Evolutionary conservation across 2,329 filamentous ascomycete genomes (phyloP).

Genomic region (Fusarium domesticum): DNA sequence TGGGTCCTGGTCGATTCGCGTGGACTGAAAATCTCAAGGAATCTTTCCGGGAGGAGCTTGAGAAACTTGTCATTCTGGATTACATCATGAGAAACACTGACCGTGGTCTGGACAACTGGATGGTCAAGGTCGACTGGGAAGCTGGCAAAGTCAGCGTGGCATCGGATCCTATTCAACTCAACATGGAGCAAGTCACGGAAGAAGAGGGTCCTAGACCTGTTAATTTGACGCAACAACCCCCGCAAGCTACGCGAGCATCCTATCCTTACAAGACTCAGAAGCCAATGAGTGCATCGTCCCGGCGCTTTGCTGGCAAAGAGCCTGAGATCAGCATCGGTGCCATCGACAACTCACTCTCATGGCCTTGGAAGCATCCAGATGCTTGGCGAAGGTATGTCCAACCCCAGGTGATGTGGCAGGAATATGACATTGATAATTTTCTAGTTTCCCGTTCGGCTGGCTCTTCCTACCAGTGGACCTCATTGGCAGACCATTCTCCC

Average conservation of each 20-base stretch:
- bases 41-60: constrained; percentile 88
- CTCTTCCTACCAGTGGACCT: constrained; percentile 94
- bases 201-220: constrained; percentile 59
- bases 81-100: constrained; percentile 99
- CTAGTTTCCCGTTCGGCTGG: constrained; percentile 97
- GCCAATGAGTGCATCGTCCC: constrained; percentile 74
- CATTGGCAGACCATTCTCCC: constrained; percentile 93
- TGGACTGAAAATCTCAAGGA: constrained; percentile 91
- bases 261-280: constrained; percentile 75
- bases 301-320: constrained; percentile 42
- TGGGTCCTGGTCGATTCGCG: constrained; percentile 59
- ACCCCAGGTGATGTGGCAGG: neutral
- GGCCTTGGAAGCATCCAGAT: constrained; percentile 99
- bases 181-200: constrained; percentile 52
- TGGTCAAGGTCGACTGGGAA: constrained; percentile 93
- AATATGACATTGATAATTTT: neutral
- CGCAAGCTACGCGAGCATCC: constrained; percentile 43
- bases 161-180: constrained; percentile 71
- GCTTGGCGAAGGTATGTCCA: constrained; percentile 61
- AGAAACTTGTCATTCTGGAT: constrained; percentile 95
- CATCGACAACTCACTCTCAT: constrained; percentile 96
- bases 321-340: constrained; percentile 77
- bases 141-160: constrained; percentile 79
- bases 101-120: constrained; percentile 96
- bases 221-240: constrained; percentile 44